Percentiles rank a stretch among this genome's conserved stretches.
phyloP scores from a whole-genome alignment of 1,139 yeast genomes.

The Maudiozyma humilis region DNA sequence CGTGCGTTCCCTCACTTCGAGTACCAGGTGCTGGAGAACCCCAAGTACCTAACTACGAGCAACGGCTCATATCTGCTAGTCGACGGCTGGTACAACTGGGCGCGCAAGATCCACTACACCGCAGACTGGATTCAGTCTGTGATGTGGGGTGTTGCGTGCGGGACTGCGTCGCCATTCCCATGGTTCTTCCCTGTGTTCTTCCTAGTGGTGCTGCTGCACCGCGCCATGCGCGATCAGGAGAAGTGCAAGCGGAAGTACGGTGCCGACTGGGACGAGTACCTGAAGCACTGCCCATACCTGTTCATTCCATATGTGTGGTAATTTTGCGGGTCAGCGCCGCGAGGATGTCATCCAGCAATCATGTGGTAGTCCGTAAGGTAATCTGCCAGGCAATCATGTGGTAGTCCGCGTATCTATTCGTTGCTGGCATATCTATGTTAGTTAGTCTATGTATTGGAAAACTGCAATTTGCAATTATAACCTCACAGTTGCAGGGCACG shows the following conservation, averaged over 20 bases:
- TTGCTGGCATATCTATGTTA: too few species aligned
- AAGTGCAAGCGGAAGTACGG: conserved; percentile 87
- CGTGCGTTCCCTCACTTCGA: conserved; percentile 92
- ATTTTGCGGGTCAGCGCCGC: too few species aligned
- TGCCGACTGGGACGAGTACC: conserved; percentile 82
- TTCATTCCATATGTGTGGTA: conserved; percentile 81
- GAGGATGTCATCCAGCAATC: too few species aligned
- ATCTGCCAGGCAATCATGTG: too few species aligned
- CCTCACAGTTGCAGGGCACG: background rate
- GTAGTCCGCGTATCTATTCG: too few species aligned
- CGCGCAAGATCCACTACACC: conserved; percentile 90
- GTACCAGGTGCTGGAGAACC: conserved; percentile 68
- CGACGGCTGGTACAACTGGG: conserved; percentile 90
- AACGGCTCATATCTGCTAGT: conserved; percentile 77
- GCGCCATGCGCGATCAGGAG: conserved; percentile 77
- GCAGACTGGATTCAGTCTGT: conserved; percentile 84
- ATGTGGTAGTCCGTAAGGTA: too few species aligned
- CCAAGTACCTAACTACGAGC: conserved; percentile 73
- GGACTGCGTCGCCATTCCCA: conserved; percentile 78
- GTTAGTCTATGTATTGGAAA: too few species aligned
- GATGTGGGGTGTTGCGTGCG: conserved; percentile 89
- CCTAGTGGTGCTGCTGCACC: conserved; percentile 75
- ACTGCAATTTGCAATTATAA: too few species aligned
- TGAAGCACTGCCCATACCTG: conserved; percentile 80
- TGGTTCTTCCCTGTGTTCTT: conserved; percentile 94